Base-by-base conservation (phyloP, 768 basidiomycete species). In the Boletus rubropictus region DNA sequence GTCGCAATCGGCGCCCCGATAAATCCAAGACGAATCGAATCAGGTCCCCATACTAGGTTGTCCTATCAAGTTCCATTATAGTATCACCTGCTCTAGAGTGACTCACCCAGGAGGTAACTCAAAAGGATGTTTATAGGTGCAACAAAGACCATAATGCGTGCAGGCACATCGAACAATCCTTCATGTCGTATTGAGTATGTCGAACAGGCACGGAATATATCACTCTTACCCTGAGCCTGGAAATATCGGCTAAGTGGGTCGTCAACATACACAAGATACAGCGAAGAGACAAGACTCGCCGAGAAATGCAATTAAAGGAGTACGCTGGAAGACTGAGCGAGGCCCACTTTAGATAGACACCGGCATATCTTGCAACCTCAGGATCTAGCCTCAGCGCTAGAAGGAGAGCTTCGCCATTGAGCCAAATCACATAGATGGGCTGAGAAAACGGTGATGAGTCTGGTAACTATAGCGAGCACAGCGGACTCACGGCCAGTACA, bases 1-100 rank as follows among this genome's bases (percentile, higher is more conserved):
- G 90, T 89, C 0, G 93, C 87, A 34, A 97, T 75, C 0, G 95
- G 94, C 3, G 93, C 94, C 14, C 95, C 95, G 45, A 89, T 81
- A 65, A 89, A 98, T 1, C 95, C 95, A 5, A 97, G 72, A 11
- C 86, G 73, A 42, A 95, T 67, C 1, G 78, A 68, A 17, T 76
- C 70, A 86, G 91, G 91, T 1, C 91, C 91, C 90, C 89, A 92
- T 0, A 93, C 89, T 75, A 42, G 88, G 86, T 48, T 24, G n/a
- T 18, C 0, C 85, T 86, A 8, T 81, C 83, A 72, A 58, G 5
- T 7, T 42, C n/a, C 29, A 29, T 7, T 11, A 35, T 5, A 48
- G 4, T 2, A 31, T 22, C 29, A n/a, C 15, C 10, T 7, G 10
- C 2, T 21, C 5, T 14, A n/a, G 29, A 32, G 20, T 7, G 10